Percentiles rank a stretch among this genome's conserved stretches.
Evolutionary conservation across 2,329 filamentous ascomycete species (phyloP).

Genomic region (Epichloe brachyelytri): DNA sequence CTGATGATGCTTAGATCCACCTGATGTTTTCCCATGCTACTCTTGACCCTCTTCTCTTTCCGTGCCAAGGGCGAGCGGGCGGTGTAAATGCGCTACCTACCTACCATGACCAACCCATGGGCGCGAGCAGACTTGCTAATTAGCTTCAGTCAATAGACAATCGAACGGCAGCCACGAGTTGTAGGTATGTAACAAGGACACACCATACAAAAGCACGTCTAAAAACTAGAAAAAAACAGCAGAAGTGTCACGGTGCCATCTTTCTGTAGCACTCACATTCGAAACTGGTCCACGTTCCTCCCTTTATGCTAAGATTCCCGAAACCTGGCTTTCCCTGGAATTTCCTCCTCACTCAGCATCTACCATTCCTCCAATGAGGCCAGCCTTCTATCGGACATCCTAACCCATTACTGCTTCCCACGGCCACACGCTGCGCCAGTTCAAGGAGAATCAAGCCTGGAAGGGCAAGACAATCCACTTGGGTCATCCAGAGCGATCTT

Average conservation of each 20-base stretch:
- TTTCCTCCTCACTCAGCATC: slow-evolving; percentile 8
- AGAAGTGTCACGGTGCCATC: slow-evolving; percentile 2
- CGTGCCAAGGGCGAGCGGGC: background rate
- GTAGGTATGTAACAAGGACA: background rate
- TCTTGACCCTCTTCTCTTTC: background rate
- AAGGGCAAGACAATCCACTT: slow-evolving; percentile 13
- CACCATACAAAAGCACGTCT: background rate
- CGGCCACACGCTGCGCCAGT: slow-evolving; percentile 12
- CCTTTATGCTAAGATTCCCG: slow-evolving; percentile 7
- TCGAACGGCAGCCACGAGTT: background rate
- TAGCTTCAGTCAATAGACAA: slow-evolving; percentile 5
- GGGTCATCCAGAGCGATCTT: slow-evolving; percentile 10
- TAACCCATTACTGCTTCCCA: slow-evolving; percentile 10
- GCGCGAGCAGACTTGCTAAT: slow-evolving; percentile 6
- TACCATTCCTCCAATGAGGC: slow-evolving; percentile 10
- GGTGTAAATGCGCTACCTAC: background rate
- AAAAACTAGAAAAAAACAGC: background rate
- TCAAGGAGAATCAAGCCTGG: slow-evolving; percentile 9
- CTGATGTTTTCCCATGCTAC: background rate
- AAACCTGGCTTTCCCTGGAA: slow-evolving; percentile 9
- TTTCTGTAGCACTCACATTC: slow-evolving; percentile 11
- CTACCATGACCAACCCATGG: slow-evolving; percentile 2
- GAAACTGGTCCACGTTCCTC: slow-evolving; percentile 10
- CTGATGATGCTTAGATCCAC: background rate
- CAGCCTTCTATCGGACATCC: slow-evolving; percentile 10